Conservation (phyloP, 2,329 filamentous ascomycete species). For the Hypoxylon sp. region DNA sequence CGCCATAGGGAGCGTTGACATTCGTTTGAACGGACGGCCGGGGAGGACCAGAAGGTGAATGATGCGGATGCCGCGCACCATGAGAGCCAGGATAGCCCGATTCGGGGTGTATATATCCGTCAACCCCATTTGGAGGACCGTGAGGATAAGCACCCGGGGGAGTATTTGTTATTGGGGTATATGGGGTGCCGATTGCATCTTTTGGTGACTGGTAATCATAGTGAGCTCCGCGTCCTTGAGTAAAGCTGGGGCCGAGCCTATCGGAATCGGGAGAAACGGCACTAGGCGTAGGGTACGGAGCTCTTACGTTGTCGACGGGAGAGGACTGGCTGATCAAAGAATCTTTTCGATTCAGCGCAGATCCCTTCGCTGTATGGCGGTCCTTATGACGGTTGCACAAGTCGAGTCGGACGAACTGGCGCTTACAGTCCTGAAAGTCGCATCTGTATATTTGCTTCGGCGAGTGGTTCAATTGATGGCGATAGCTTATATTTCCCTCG, state of each 20-base stretch:
- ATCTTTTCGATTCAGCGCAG: constrained; percentile 78
- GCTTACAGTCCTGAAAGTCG: constrained; percentile 88
- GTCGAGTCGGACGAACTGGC: constrained; percentile 92
- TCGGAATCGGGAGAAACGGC: constrained; percentile 59
- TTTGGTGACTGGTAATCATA: constrained; percentile 58
- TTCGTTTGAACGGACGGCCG: constrained; percentile 58
- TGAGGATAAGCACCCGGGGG: constrained; percentile 51
- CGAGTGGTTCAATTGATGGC: constrained; percentile 94
- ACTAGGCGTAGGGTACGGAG: constrained; percentile 52
- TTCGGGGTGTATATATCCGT: constrained; percentile 55
- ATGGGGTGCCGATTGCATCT: constrained; percentile 55
- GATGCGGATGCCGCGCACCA: constrained; percentile 48
- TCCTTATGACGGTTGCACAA: constrained; percentile 86
- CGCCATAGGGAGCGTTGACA: constrained; percentile 58
- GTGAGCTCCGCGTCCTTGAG: constrained; percentile 51
- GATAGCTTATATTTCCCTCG: constrained; percentile 61
- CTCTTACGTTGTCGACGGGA: constrained; percentile 52
- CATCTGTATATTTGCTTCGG: constrained; percentile 96
- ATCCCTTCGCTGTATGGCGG: constrained; percentile 81
- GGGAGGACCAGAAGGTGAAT: constrained; percentile 54
- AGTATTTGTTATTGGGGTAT: constrained; percentile 56
- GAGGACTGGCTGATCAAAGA: constrained; percentile 65
- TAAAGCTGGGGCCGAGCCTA: constrained; percentile 54
- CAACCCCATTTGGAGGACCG: constrained; percentile 50
- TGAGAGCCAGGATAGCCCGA: constrained; percentile 47